Evolutionary conservation across 495 filamentous ascomycete genomes (phyloP).

Genomic region (Ramalina intermedia): DNA sequence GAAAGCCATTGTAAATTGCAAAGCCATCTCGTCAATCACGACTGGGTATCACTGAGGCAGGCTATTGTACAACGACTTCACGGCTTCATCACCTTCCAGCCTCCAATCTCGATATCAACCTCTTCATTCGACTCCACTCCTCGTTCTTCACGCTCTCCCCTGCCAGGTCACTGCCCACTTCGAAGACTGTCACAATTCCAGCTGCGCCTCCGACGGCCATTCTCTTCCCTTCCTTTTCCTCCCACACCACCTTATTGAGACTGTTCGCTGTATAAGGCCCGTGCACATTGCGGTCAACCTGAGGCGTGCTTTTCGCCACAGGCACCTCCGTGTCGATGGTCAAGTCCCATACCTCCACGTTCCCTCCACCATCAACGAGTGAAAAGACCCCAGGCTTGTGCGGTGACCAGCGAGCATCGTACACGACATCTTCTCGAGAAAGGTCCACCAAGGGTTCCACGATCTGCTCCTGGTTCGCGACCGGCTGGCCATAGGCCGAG

Average conservation of each 20-base stretch:
- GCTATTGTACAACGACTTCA: no score
- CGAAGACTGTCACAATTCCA: slow-evolving; percentile 79
- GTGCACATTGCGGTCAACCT: slow-evolving; percentile 36
- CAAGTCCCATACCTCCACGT: slow-evolving; percentile 89
- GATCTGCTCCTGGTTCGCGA: slow-evolving; percentile 18
- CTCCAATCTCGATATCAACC: slow-evolving; percentile 54
- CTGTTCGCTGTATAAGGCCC: slow-evolving; percentile 55
- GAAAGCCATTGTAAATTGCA: no score
- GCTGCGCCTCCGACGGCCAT: slow-evolving; percentile 83
- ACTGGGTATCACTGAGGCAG: no score
- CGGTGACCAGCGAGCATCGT: slow-evolving; percentile 89
- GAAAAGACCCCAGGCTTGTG: slow-evolving; percentile 86
- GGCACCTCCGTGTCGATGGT: slow-evolving; percentile 87
- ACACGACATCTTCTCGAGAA: slow-evolving; percentile 85
- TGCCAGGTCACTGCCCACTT: slow-evolving; percentile 74
- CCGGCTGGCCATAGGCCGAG: slow-evolving; percentile 21
- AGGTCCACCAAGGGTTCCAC: slow-evolving; percentile 65
- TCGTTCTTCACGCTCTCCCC: slow-evolving; percentile 70
- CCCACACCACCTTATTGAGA: slow-evolving; percentile 89
- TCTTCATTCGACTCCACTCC: slow-evolving; percentile 86
- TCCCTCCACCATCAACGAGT: slow-evolving; percentile 84
- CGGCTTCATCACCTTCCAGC: slow-evolving; percentile 2
- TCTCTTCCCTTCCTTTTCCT: slow-evolving; percentile 69
- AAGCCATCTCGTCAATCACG: no score
- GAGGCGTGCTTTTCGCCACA: slow-evolving; percentile 55